Evolutionary conservation across 768 basidiomycete genomes (phyloP).

Genomic region (Russula virescens): DNA sequence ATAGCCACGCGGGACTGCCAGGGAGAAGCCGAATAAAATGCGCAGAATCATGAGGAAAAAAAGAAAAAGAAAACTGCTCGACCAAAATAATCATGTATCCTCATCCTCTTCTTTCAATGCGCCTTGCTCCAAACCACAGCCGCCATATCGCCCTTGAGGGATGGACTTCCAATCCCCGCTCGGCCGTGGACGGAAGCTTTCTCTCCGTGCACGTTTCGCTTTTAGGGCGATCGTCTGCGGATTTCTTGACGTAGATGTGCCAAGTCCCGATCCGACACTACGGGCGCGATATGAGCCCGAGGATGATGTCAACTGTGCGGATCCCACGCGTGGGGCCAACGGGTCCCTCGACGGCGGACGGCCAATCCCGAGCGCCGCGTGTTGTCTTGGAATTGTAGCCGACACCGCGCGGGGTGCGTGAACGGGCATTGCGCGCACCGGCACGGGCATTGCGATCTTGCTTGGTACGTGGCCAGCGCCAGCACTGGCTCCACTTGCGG

Average conservation of each 20-base stretch:
- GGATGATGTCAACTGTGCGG: not conserved
- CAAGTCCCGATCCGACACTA: slow-evolving; percentile 17
- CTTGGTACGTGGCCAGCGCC: slow-evolving; percentile 16
- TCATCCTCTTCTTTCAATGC: slow-evolving; percentile 32
- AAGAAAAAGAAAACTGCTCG: not conserved
- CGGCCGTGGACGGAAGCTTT: slow-evolving; percentile 80
- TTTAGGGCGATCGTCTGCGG: slow-evolving; percentile 39
- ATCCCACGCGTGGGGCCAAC: slow-evolving; percentile 24
- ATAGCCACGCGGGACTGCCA: slow-evolving; percentile 16
- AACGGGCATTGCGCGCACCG: slow-evolving; percentile 13
- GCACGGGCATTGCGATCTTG: slow-evolving; percentile 28
- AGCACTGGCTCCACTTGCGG: not conserved
- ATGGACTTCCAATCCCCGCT: slow-evolving; percentile 49
- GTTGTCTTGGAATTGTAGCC: slow-evolving; percentile 45
- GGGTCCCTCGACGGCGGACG: slow-evolving; percentile 35
- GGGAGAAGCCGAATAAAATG: slow-evolving; percentile 13
- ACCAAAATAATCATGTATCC: slow-evolving; percentile 11
- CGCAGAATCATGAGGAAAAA: not conserved
- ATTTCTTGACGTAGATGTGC: slow-evolving; percentile 18
- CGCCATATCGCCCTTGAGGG: slow-evolving; percentile 26
- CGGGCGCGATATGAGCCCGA: slow-evolving; percentile 9
- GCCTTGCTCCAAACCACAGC: slow-evolving; percentile 29
- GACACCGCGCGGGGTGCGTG: slow-evolving; percentile 41
- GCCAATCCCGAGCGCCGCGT: slow-evolving; percentile 54
- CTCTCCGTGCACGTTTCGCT: slow-evolving; percentile 50